Percentiles rank a stretch among this genome's conserved stretches.
phyloP scores from a whole-genome alignment of 441 rosid species.

The Populus hybrid region DNA sequence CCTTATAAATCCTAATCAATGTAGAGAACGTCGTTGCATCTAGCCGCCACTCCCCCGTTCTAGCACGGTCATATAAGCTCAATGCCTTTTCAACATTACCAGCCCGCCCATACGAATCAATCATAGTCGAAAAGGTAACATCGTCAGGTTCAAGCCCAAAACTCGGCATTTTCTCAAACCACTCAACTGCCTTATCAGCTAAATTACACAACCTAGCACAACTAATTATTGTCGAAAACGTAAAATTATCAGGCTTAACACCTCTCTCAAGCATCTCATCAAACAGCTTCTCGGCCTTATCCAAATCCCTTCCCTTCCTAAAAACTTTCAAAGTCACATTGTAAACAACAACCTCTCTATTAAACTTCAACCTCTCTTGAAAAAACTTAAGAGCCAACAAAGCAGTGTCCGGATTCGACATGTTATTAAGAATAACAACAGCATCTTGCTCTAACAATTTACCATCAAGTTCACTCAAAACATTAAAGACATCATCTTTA shows the following conservation, averaged over 20 bases:
- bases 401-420: constrained; percentile 66
- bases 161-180: constrained; percentile 83
- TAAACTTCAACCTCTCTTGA: constrained; percentile 35
- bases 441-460: constrained; percentile 67
- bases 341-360: constrained; percentile 57
- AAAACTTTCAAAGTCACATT: constrained; percentile 80
- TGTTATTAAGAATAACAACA: constrained; percentile 70
- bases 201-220: constrained; percentile 60
- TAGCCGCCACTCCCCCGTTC: constrained; percentile 79
- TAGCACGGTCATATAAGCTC: constrained; percentile 82
- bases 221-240: constrained; percentile 73
- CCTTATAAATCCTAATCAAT: constrained; percentile 67
- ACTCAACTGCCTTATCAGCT: constrained; percentile 67
- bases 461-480: constrained; percentile 47
- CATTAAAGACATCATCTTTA: constrained; percentile 36
- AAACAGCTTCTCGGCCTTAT: constrained; percentile 61
- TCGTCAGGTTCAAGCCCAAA: constrained; percentile 69
- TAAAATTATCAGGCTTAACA: constrained; percentile 66
- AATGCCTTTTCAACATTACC: constrained; percentile 76
- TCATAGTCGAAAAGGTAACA: constrained; percentile 61
- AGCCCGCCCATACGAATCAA: constrained; percentile 74
- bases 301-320: constrained; percentile 63
- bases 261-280: constrained; percentile 70
- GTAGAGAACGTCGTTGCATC: constrained; percentile 62
- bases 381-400: constrained; percentile 51